phyloP scores from a whole-genome alignment of 225 moss, liverwort and hornwort genomes.

The Thuidium tamariscinum region DNA sequence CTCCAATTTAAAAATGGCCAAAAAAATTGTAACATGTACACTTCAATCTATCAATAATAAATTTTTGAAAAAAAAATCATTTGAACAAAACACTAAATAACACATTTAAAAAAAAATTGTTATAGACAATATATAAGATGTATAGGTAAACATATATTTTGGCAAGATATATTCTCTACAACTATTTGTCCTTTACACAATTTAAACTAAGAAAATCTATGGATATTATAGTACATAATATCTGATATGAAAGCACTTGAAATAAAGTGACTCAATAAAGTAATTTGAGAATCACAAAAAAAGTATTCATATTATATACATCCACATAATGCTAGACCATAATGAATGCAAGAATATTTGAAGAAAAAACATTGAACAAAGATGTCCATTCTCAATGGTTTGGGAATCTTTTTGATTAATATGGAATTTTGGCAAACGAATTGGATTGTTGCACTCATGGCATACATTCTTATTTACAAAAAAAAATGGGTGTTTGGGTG shows the following conservation, averaged over 20 bases:
- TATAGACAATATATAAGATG: neutral
- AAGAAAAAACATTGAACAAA: neutral
- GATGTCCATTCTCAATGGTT: neutral
- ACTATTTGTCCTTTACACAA: neutral
- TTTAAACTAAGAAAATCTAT: neutral
- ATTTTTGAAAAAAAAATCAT: neutral
- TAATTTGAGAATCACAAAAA: neutral
- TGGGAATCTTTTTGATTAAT: too few relatives aligned
- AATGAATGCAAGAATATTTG: neutral
- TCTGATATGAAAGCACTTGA: neutral
- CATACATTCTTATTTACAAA: too few relatives aligned
- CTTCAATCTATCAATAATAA: neutral
- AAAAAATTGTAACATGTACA: neutral
- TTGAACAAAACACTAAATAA: neutral
- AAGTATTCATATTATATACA: neutral
- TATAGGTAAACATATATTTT: neutral
- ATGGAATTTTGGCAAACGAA: too few relatives aligned
- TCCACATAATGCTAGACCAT: fast-evolving
- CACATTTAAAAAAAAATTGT: fast-evolving
- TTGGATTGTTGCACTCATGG: too few relatives aligned
- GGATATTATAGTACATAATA: neutral
- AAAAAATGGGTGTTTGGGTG: too few relatives aligned
- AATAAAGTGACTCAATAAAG: neutral
- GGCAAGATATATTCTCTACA: neutral
- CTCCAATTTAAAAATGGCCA: neutral